A percentile compares a stretch with the other conserved stretches of the same genome.
phyloP scores from a whole-genome alignment of 805 yeast genomes.

The Lachancea nothofagi region DNA sequence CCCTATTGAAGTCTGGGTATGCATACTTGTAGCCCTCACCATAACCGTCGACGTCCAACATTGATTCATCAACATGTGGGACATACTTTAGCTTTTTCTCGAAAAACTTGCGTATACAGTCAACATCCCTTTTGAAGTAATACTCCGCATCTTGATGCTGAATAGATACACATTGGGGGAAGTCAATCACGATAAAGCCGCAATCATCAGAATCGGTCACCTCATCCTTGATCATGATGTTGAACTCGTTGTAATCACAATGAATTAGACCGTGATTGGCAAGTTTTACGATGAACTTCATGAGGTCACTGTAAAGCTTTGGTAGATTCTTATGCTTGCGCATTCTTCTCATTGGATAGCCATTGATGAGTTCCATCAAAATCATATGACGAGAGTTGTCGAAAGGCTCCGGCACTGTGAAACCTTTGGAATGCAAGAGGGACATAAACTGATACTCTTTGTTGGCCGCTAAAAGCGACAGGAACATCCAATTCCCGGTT shows the following conservation, averaged over 20 bases:
- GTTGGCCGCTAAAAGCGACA: constrained; percentile 84
- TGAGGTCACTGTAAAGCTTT: constrained; percentile 73
- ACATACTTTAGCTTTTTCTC: constrained; percentile 67
- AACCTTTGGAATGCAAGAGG: constrained; percentile 65
- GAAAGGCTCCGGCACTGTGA: constrained; percentile 80
- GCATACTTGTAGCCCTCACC: constrained; percentile 75
- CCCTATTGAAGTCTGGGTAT: constrained; percentile 75
- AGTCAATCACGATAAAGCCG: constrained; percentile 90
- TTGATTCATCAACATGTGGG: constrained; percentile 61
- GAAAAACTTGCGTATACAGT: constrained; percentile 81
- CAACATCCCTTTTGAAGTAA: constrained; percentile 89
- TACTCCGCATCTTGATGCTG: constrained; percentile 84
- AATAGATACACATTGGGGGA: constrained; percentile 95
- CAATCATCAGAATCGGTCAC: constrained; percentile 44
- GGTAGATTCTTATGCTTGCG: constrained; percentile 64
- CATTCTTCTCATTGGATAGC: constrained; percentile 84
- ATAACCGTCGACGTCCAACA: constrained; percentile 73
- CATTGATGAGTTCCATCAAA: constrained; percentile 84
- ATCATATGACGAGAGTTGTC: constrained; percentile 90
- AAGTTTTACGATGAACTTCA: constrained; percentile 77
- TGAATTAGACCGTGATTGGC: constrained; percentile 90
- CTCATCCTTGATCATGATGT: constrained; percentile 71
- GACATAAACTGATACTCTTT: constrained; percentile 89
- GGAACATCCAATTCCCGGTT: constrained; percentile 86
- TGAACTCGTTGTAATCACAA: constrained; percentile 96